Percentiles rank a stretch among this genome's conserved stretches.
Evolutionary conservation across 2,329 filamentous ascomycete species (phyloP).

Genomic region (Plectosphaerella plurivora): DNA sequence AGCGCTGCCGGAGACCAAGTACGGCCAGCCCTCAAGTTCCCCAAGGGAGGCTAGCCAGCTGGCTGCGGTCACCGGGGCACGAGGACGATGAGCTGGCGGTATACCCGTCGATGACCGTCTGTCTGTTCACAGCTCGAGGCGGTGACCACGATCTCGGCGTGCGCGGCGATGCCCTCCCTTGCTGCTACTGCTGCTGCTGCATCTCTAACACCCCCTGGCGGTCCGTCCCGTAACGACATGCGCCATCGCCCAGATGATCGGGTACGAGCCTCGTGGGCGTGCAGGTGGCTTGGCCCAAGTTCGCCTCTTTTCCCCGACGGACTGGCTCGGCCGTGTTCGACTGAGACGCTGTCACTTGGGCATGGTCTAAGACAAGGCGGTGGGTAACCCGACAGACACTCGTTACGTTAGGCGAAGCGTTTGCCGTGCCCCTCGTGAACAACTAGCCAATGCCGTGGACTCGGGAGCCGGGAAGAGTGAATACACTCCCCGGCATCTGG

Average conservation of each 20-base stretch:
- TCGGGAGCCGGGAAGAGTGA: background rate
- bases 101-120: background rate
- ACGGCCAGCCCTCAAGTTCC: background rate
- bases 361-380: slow-evolving; percentile 3
- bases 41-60: background rate
- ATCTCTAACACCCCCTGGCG: too few species aligned
- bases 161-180: too few species aligned
- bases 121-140: too few species aligned
- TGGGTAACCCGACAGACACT: background rate
- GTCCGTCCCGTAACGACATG: too few species aligned
- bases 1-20: background rate
- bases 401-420: slow-evolving; percentile 4
- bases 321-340: background rate
- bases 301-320: background rate
- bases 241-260: too few species aligned
- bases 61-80: background rate
- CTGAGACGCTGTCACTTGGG: slow-evolving; percentile 1
- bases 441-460: background rate
- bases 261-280: too few species aligned
- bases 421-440: background rate
- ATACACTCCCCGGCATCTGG: too few species aligned
- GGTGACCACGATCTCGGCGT: too few species aligned
- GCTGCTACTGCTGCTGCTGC: too few species aligned
- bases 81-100: background rate
- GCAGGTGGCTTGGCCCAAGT: background rate